A percentile compares a stretch with the other conserved stretches of the same genome.
These are phyloP conservation scores for Blastobotrys aristatus DNA, from an alignment of 1,139 yeast species.

Conservation along the genomic window DNA sequence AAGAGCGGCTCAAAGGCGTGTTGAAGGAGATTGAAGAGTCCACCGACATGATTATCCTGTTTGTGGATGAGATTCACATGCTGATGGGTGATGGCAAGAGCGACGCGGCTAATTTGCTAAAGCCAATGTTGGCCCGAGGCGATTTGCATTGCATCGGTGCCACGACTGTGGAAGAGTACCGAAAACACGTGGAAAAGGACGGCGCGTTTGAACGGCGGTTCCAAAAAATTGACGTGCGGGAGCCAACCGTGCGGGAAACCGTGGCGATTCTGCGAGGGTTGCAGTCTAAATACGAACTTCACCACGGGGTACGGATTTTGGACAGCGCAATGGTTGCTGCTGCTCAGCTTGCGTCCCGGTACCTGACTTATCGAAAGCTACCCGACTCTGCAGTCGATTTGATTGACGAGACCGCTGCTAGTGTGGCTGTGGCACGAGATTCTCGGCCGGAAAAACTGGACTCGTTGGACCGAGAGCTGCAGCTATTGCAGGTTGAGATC, in stretches of 20 bases:
- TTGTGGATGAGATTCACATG: conserved; percentile 97
- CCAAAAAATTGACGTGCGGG: conserved; percentile 94
- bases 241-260: conserved; percentile 87
- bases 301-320: conserved; percentile 94
- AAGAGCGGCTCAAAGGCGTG: conserved; percentile 95
- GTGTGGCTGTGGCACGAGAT: conserved; percentile 97
- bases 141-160: conserved; percentile 97
- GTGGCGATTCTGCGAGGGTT: conserved; percentile 94
- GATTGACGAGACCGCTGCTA: conserved; percentile 94
- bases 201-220: conserved; percentile 99
- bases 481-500: conserved; percentile 88
- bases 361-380: conserved; percentile 87
- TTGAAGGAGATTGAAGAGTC: conserved; percentile 89
- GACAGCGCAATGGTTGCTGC: conserved; percentile 95
- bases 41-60: conserved; percentile 76
- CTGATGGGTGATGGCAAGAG: conserved; percentile 95
- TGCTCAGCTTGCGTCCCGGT: conserved; percentile 91
- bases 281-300: conserved; percentile 93
- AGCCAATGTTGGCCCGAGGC: conserved; percentile 97
- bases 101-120: conserved; percentile 93
- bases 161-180: conserved; percentile 89
- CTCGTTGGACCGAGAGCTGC: conserved; percentile 85
- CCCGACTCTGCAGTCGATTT: conserved; percentile 98
- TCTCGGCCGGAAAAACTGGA: conserved; percentile 97
- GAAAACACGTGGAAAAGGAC: conserved; percentile 89